These are phyloP conservation scores for Aspergillus spinulosporus DNA, from an alignment of 2,329 filamentous ascomycete genomes.

Conservation along the genomic window DNA sequence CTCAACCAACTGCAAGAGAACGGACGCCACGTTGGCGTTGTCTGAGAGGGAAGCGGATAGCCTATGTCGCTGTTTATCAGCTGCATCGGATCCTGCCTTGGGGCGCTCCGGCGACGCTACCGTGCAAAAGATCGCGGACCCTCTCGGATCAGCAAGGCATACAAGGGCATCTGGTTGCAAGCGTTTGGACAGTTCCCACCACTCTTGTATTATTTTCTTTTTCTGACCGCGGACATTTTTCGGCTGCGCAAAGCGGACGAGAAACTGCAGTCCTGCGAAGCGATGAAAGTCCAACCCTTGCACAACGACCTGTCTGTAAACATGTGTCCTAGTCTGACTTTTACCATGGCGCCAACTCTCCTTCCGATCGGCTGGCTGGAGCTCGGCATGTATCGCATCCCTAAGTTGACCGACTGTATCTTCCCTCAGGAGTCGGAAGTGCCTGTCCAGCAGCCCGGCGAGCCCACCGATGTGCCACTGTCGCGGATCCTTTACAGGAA, in stretches of 20 bases:
- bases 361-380: conserved; percentile 8
- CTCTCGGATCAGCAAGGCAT: conserved; percentile 25
- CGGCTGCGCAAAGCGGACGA: conserved; percentile 27
- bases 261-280: conserved; percentile 21
- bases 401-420: conserved; percentile 37
- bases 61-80: conserved; percentile 3
- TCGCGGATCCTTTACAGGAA: conserved; percentile 33
- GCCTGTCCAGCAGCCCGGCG: conserved; percentile 34
- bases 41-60: conserved; percentile 25
- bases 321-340: conserved; percentile 5
- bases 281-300: conserved; percentile 21
- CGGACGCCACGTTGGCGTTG: conserved; percentile 28
- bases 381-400: conserved; percentile 30
- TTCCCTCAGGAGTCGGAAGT: conserved; percentile 41
- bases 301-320: conserved; percentile 10
- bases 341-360: background rate
- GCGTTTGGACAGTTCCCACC: conserved; percentile 34
- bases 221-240: conserved; percentile 12
- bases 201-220: conserved; percentile 23
- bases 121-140: conserved; percentile 30
- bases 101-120: conserved; percentile 13
- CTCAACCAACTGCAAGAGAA: conserved; percentile 32
- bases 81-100: background rate
- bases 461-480: conserved; percentile 32
- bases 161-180: conserved; percentile 32